Evolutionary conservation across 179 eudicot genomes (phyloP).

Genomic region (Beta macrorhiza): DNA sequence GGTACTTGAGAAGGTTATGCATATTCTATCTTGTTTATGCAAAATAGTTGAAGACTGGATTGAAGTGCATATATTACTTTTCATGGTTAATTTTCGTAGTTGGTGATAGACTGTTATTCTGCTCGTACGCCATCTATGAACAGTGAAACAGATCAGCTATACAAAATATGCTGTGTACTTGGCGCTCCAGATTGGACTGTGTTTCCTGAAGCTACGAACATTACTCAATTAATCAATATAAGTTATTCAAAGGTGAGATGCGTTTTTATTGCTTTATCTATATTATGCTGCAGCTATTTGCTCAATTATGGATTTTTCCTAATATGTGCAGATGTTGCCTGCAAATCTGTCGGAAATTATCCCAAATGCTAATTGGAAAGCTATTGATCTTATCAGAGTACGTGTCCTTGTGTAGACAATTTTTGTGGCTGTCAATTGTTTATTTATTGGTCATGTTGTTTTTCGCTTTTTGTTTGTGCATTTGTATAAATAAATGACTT

Average conservation of each 20-base stretch:
- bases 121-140: conserved; percentile 19
- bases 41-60: not conserved
- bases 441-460: not conserved
- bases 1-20: not conserved
- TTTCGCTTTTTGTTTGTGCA: not conserved
- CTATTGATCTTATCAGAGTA: conserved; percentile 82
- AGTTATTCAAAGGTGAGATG: conserved; percentile 62
- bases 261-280: not conserved
- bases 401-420: conserved; percentile 20
- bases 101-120: not conserved
- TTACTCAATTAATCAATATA: conserved; percentile 51
- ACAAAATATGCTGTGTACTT: conserved; percentile 92
- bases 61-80: not conserved
- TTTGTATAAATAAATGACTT: conserved; percentile 7
- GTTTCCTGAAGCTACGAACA: conserved; percentile 67
- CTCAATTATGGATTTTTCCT: not conserved
- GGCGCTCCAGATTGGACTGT: conserved; percentile 72
- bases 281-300: conserved; percentile 5
- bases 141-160: conserved; percentile 92
- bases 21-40: not conserved
- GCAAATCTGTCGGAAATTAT: conserved; percentile 66
- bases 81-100: not conserved
- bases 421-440: not conserved
- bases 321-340: conserved; percentile 51
- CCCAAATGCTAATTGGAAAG: conserved; percentile 83